A percentile compares a stretch with the other conserved stretches of the same genome.
Conservation (phyloP, 352 stramenopile species). For the Globisporangium camurandrum region DNA sequence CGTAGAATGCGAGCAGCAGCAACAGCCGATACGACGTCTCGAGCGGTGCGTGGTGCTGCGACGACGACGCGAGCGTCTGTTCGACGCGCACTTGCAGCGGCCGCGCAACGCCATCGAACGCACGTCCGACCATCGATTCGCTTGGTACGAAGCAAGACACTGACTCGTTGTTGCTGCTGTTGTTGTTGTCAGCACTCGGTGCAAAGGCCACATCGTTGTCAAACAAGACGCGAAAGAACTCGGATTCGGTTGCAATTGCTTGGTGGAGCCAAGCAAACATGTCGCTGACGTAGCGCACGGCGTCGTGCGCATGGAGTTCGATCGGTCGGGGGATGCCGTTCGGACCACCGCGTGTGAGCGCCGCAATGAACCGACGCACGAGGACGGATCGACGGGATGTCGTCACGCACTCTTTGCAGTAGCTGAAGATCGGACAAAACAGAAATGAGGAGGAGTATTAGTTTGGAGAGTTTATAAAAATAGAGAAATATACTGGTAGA, state of each 20-base stretch:
- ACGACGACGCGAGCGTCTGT: slow-evolving; percentile 37
- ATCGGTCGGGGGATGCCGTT: slow-evolving; percentile 77
- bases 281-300: slow-evolving; percentile 80
- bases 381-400: slow-evolving; percentile 44
- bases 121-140: slow-evolving; percentile 41
- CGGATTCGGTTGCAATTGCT: slow-evolving; percentile 65
- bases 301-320: slow-evolving; percentile 84
- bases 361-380: slow-evolving; percentile 66
- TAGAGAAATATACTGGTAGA: too few relatives aligned
- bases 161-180: slow-evolving; percentile 12
- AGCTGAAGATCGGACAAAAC: too few relatives aligned
- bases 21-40: slow-evolving; percentile 61
- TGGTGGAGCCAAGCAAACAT: slow-evolving; percentile 89
- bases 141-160: too few relatives aligned
- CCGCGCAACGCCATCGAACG: slow-evolving; percentile 52
- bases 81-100: slow-evolving; percentile 60
- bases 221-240: slow-evolving; percentile 78
- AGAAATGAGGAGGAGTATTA: too few relatives aligned
- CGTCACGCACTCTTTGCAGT: slow-evolving; percentile 77
- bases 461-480: too few relatives aligned
- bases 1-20: slow-evolving; percentile 61
- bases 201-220: slow-evolving; percentile 43
- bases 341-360: slow-evolving; percentile 60
- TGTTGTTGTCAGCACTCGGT: neutral
- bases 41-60: slow-evolving; percentile 47